These are phyloP conservation scores for Postia placenta DNA, from an alignment of 768 basidiomycete genomes.

Conservation along the genomic window DNA sequence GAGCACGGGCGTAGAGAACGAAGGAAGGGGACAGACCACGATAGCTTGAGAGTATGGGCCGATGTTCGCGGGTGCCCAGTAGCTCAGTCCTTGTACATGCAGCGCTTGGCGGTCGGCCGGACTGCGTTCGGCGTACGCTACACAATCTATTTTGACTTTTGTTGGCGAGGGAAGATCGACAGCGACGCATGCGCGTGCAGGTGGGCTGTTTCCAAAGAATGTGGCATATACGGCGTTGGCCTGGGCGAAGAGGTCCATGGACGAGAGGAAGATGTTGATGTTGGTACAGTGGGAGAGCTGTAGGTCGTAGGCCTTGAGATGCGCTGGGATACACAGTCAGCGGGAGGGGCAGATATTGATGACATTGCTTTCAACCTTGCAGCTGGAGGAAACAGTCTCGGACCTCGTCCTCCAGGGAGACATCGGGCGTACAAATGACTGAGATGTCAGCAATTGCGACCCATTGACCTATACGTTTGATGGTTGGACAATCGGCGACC, in stretches of 20 bases:
- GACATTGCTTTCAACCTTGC: conserved; percentile 37
- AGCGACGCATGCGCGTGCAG: conserved; percentile 90
- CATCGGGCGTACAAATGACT: conserved; percentile 11
- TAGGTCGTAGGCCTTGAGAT: conserved; percentile 32
- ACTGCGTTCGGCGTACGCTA: conserved; percentile 52
- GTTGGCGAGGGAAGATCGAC: conserved; percentile 56
- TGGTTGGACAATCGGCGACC: too few species aligned
- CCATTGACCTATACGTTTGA: conserved; percentile 51
- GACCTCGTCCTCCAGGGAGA: conserved; percentile 68
- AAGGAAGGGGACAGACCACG: conserved; percentile 53
- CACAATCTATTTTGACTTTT: conserved; percentile 68
- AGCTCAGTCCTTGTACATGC: conserved; percentile 94
- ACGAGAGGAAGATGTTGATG: conserved; percentile 78
- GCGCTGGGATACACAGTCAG: neutral
- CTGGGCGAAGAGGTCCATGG: conserved; percentile 71
- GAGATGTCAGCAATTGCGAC: conserved; percentile 59
- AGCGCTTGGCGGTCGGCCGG: conserved; percentile 57
- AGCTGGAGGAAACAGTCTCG: conserved; percentile 58
- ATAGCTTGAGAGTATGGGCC: conserved; percentile 97
- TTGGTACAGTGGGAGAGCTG: conserved; percentile 57
- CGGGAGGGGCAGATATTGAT: neutral
- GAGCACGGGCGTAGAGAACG: too few species aligned
- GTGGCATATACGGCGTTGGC: conserved; percentile 76
- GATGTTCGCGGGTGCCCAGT: conserved; percentile 99
- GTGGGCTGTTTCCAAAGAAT: conserved; percentile 88